phyloP scores from a whole-genome alignment of 495 filamentous ascomycete genomes.

The Aspergillus mulundensis region DNA sequence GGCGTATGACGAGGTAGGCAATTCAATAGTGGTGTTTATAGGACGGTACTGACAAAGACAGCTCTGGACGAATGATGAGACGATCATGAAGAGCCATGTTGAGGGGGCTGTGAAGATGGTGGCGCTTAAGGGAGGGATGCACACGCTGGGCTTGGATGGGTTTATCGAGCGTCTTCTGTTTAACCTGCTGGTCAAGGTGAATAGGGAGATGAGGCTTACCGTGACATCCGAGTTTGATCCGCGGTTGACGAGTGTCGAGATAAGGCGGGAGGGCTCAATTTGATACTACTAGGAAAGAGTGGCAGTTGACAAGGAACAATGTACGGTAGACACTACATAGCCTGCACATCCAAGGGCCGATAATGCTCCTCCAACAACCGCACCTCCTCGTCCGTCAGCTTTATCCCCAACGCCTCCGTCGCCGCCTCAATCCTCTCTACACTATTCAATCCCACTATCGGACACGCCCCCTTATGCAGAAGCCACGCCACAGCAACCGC shows the following conservation, averaged over 20 bases:
- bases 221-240: constrained; percentile 3
- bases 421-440: constrained; percentile 54
- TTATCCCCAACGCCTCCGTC: constrained; percentile 40
- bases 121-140: constrained; percentile 15
- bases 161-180: constrained; percentile 17
- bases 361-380: constrained; percentile 60
- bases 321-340: background rate
- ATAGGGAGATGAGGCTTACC: background rate
- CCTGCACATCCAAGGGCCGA: background rate
- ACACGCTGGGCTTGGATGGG: constrained; percentile 19
- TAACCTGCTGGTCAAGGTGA: constrained; percentile 16
- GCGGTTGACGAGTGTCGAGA: background rate
- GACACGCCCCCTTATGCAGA: constrained; percentile 41
- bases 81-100: constrained; percentile 20
- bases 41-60: no score
- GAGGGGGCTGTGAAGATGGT: constrained; percentile 22
- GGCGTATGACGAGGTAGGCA: constrained; percentile 23
- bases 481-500: constrained; percentile 62
- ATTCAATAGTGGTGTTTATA: no score
- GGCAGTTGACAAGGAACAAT: no score
- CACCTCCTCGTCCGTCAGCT: constrained; percentile 52
- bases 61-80: constrained; percentile 15
- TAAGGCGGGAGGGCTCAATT: no score
- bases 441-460: constrained; percentile 59
- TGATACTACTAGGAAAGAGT: no score